A percentile compares a stretch with the other conserved stretches of the same genome.
Evolutionary conservation across 2,329 filamentous ascomycete species (phyloP).

Genomic region (Pseudogymnoascus sp.): DNA sequence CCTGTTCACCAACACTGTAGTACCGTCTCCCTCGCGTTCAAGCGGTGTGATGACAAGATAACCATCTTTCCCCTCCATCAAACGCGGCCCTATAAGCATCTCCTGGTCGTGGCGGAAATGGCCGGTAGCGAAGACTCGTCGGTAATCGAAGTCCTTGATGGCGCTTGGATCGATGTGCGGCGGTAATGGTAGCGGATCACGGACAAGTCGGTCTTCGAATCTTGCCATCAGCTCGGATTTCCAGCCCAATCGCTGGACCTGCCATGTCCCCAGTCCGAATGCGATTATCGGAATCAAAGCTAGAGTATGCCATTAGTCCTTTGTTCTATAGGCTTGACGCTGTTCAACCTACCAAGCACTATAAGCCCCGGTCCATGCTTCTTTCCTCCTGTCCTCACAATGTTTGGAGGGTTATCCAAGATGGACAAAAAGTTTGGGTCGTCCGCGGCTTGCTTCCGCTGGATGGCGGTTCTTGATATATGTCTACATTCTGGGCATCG

Average conservation of each 20-base stretch:
- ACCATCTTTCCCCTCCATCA: conserved; percentile 82
- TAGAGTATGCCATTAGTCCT: conserved; percentile 13
- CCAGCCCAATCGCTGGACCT: conserved; percentile 86
- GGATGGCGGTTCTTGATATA: conserved; percentile 21
- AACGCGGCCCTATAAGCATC: conserved; percentile 89
- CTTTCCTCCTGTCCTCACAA: conserved; percentile 58
- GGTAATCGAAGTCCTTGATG: conserved; percentile 84
- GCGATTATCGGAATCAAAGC: conserved; percentile 79
- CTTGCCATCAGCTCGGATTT: conserved; percentile 88
- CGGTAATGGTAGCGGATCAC: conserved; percentile 77
- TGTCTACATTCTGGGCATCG: conserved; percentile 19
- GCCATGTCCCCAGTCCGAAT: conserved; percentile 87
- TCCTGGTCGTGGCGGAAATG: conserved; percentile 78
- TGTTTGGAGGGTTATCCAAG: conserved; percentile 73
- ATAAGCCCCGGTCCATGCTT: conserved; percentile 75
- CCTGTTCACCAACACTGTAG: conserved; percentile 76
- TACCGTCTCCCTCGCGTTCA: conserved; percentile 56
- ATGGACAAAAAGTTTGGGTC: conserved; percentile 76
- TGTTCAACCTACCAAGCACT: conserved; percentile 52
- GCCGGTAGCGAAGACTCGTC: conserved; percentile 70
- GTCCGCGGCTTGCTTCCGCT: conserved; percentile 50
- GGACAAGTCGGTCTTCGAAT: conserved; percentile 84
- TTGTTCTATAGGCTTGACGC: neutral
- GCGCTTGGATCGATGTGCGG: conserved; percentile 73
- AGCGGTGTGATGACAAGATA: conserved; percentile 89